phyloP scores from a whole-genome alignment of 2,329 filamentous ascomycete genomes.

The Cercospora sojina region DNA sequence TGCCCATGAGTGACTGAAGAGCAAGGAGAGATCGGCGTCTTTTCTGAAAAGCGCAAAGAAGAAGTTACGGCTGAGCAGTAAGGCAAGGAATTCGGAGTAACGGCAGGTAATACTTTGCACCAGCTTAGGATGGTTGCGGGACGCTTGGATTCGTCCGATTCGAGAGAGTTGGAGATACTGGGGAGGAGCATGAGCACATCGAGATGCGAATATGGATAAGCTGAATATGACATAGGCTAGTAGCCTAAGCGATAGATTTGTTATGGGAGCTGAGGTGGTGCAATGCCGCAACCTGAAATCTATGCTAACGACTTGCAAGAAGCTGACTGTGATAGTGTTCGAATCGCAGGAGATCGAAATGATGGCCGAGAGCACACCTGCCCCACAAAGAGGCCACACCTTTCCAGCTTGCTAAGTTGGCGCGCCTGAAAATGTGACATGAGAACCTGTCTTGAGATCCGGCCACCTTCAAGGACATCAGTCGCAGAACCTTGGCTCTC shows the following conservation, averaged over 20 bases:
- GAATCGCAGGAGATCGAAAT: neutral
- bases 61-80: conserved; percentile 1
- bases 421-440: neutral
- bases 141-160: neutral
- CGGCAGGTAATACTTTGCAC: neutral
- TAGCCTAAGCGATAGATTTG: conserved; percentile 13
- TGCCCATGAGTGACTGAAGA: neutral
- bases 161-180: neutral
- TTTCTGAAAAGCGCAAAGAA: neutral
- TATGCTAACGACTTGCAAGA: neutral
- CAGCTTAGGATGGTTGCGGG: neutral
- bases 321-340: neutral
- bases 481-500: neutral
- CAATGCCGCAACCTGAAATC: neutral
- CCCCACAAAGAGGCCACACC: neutral
- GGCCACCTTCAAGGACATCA: neutral
- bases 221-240: neutral
- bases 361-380: neutral
- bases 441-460: neutral
- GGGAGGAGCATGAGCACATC: conserved; percentile 1
- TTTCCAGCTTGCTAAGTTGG: neutral
- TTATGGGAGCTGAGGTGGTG: conserved; percentile 2
- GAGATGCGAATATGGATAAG: conserved; percentile 8
- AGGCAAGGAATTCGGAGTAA: neutral
- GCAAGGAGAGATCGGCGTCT: neutral